Evolutionary conservation across 2,329 filamentous ascomycete species (phyloP).

Genomic region (Esteya vermicola): DNA sequence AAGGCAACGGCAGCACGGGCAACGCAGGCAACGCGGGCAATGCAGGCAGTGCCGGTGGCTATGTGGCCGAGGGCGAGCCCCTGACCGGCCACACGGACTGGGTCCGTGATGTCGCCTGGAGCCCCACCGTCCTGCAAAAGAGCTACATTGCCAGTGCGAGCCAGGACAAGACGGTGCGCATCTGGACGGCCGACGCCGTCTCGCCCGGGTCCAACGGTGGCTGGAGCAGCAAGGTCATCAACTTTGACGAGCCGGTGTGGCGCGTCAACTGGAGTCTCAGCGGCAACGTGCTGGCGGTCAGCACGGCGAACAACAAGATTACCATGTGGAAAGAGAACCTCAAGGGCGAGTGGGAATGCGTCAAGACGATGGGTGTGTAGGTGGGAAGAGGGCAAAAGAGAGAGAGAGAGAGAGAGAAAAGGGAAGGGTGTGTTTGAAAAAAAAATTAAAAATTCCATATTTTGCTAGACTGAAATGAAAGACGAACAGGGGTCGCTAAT

Average conservation of each 20-base stretch:
- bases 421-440: too few species aligned
- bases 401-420: neutral
- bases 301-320: conserved; percentile 90
- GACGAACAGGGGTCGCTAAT: too few species aligned
- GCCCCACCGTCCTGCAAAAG: conserved; percentile 85
- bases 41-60: conserved; percentile 15
- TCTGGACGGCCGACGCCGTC: conserved; percentile 66
- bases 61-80: conserved; percentile 47
- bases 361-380: conserved; percentile 64
- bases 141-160: conserved; percentile 92
- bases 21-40: neutral
- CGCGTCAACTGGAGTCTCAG: conserved; percentile 95
- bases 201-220: conserved; percentile 41
- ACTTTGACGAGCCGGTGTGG: conserved; percentile 85
- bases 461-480: too few species aligned
- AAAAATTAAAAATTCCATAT: too few species aligned
- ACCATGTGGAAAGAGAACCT: conserved; percentile 98
- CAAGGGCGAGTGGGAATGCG: conserved; percentile 89
- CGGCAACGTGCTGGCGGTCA: conserved; percentile 90
- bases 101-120: conserved; percentile 97
- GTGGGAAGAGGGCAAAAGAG: neutral
- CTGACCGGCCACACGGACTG: conserved; percentile 82
- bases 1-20: conserved; percentile 22
- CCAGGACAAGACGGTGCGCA: conserved; percentile 92
- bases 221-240: conserved; percentile 75